These are phyloP conservation scores for Colletotrichum eleusines DNA, from an alignment of 2,329 filamentous ascomycete genomes.

Conservation along the genomic window DNA sequence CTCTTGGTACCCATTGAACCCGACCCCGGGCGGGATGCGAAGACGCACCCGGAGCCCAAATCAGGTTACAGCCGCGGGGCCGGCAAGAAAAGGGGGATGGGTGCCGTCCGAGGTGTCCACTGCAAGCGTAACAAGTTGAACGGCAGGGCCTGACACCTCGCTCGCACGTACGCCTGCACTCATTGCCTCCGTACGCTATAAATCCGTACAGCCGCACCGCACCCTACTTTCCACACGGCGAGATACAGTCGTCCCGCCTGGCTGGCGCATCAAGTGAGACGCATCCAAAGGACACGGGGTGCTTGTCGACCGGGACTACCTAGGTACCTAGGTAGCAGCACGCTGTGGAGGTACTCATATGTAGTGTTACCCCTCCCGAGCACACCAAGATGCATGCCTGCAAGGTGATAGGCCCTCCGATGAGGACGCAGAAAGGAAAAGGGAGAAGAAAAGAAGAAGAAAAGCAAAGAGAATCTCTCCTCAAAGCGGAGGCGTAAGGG, in stretches of 20 bases:
- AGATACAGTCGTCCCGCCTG: background rate
- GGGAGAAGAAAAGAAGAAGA: background rate
- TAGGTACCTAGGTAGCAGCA: no score
- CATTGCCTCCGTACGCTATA: constrained; percentile 4
- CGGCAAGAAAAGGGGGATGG: constrained; percentile 25
- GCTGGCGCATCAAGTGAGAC: background rate
- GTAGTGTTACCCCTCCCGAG: no score
- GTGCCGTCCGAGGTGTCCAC: constrained; percentile 30
- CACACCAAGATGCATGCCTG: background rate
- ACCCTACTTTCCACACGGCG: background rate
- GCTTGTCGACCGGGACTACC: background rate
- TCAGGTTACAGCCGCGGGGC: constrained; percentile 36
- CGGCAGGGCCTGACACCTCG: constrained; percentile 27
- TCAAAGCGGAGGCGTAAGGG: constrained; percentile 20
- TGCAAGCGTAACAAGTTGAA: constrained; percentile 34
- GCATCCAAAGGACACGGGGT: background rate
- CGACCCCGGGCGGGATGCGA: constrained; percentile 30
- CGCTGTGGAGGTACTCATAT: background rate
- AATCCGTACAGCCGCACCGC: background rate
- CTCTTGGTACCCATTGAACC: background rate
- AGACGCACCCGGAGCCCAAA: constrained; percentile 30
- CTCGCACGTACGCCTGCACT: background rate
- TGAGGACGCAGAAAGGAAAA: background rate
- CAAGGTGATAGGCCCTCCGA: background rate
- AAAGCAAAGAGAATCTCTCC: constrained; percentile 1